phyloP scores from a whole-genome alignment of 192 early-diverging fungal genomes.

The Kappamyces sp. region DNA sequence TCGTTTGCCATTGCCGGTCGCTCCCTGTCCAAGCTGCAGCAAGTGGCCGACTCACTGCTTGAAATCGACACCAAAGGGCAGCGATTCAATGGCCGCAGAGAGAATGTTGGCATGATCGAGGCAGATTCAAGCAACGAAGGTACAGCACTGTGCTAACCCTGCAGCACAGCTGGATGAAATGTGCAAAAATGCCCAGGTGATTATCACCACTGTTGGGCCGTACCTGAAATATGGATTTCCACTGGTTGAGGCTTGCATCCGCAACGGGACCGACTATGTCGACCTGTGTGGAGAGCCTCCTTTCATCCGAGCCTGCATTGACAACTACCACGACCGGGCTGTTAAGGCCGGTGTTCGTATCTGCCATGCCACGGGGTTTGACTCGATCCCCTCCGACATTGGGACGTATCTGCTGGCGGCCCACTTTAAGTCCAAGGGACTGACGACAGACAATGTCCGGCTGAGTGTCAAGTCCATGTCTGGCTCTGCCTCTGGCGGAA shows the following conservation, averaged over 20 bases:
- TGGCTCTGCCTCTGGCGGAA: constrained; percentile 66
- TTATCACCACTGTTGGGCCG: constrained; percentile 81
- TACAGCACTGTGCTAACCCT: too few relatives aligned
- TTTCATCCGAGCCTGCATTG: constrained; percentile 60
- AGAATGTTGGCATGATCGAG: constrained; percentile 52
- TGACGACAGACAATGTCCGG: constrained; percentile 19
- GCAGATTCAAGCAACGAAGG: constrained; percentile 59
- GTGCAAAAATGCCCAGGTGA: constrained; percentile 57
- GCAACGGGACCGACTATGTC: constrained; percentile 72
- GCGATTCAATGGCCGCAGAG: constrained; percentile 3
- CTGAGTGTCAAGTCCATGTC: constrained; percentile 21
- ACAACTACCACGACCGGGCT: constrained; percentile 64
- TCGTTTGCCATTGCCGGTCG: constrained; percentile 79
- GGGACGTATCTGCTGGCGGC: constrained; percentile 65
- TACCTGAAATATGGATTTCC: constrained; percentile 66
- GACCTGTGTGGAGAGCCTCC: constrained; percentile 83
- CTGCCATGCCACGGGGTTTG: constrained; percentile 81
- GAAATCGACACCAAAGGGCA: constrained; percentile 42
- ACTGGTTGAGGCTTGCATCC: constrained; percentile 64
- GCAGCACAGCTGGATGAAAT: constrained; percentile 52
- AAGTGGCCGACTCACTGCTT: constrained; percentile 45
- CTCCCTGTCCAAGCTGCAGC: constrained; percentile 57
- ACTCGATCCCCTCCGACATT: constrained; percentile 85
- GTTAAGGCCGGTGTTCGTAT: constrained; percentile 60
- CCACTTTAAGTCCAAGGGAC: constrained; percentile 34